Conservation (phyloP, 2,329 filamentous ascomycete species). For the Elsinoe fawcettii region DNA sequence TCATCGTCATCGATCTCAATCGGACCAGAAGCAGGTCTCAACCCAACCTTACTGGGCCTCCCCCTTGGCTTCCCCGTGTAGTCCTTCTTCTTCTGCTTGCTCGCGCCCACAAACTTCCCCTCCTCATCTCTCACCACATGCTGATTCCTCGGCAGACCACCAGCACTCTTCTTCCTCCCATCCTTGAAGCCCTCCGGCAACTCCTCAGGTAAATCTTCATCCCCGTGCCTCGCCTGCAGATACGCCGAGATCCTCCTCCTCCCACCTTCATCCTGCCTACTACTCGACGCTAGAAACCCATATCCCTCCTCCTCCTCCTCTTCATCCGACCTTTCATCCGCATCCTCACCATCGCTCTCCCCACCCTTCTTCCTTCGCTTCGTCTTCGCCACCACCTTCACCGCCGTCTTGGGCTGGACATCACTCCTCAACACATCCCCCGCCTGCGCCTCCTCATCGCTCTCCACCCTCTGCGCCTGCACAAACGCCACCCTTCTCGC, state of each 20-base stretch:
- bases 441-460: slow-evolving; percentile 22
- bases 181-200: slow-evolving; percentile 37
- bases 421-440: slow-evolving; percentile 32
- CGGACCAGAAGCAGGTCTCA: not conserved
- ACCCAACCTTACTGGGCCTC: not conserved
- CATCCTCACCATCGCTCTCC: slow-evolving; percentile 24
- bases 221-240: slow-evolving; percentile 35
- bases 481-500: slow-evolving; percentile 21
- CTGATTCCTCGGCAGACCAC: slow-evolving; percentile 19
- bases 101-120: not conserved
- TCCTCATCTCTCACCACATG: slow-evolving; percentile 21
- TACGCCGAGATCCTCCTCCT: slow-evolving; percentile 32
- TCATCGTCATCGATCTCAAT: not conserved
- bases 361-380: not conserved
- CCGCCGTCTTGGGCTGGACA: slow-evolving; percentile 16
- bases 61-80: not conserved
- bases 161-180: slow-evolving; percentile 19
- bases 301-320: slow-evolving; percentile 31
- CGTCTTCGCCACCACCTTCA: not conserved
- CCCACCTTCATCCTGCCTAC: slow-evolving; percentile 8
- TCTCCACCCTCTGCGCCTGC: slow-evolving; percentile 16
- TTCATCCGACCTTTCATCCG: slow-evolving; percentile 19
- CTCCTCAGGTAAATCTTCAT: slow-evolving; percentile 37
- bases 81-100: not conserved
- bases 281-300: slow-evolving; percentile 13